Conservation (phyloP, 169 alveolate genomes). For the Eimeria necatrix region DNA sequence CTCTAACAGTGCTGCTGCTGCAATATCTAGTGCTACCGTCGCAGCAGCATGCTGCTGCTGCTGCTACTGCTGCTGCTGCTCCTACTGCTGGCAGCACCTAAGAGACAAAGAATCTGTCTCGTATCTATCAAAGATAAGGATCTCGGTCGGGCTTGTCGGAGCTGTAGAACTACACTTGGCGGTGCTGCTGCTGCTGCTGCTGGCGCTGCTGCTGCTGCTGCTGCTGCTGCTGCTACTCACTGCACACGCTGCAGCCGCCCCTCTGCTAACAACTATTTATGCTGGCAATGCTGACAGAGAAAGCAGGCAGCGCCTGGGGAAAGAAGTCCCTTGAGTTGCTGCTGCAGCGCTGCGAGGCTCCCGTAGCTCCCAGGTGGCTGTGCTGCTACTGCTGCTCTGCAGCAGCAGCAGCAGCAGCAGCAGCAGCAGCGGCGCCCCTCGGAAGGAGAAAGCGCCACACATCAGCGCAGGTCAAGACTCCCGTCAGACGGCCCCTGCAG, state of each 20-base stretch:
- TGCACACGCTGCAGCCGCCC: too few relatives aligned
- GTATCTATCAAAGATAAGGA: too few relatives aligned
- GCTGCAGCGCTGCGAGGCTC: background rate
- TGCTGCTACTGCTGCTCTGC: background rate
- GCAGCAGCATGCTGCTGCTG: background rate
- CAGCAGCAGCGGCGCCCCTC: background rate
- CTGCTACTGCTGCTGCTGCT: background rate
- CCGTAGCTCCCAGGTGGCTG: background rate
- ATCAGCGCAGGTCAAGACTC: background rate
- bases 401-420: background rate
- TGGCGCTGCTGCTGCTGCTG: constrained; percentile 2
- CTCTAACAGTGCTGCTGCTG: background rate
- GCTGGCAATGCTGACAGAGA: background rate
- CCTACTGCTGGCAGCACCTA: too few relatives aligned
- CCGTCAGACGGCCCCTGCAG: background rate
- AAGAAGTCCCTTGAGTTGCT: background rate
- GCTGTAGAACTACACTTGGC: background rate
- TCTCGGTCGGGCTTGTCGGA: too few relatives aligned
- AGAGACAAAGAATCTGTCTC: too few relatives aligned
- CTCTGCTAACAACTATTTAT: too few relatives aligned
- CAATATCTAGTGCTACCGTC: background rate
- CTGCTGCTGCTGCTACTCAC: constrained; percentile 7
- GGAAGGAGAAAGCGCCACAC: background rate
- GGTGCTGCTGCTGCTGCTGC: background rate
- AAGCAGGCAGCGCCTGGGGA: background rate